Percentiles rank a stretch among this genome's conserved stretches.
Conservation (phyloP, 208 protist genomes). For the Trypanosoma conorhini region DNA sequence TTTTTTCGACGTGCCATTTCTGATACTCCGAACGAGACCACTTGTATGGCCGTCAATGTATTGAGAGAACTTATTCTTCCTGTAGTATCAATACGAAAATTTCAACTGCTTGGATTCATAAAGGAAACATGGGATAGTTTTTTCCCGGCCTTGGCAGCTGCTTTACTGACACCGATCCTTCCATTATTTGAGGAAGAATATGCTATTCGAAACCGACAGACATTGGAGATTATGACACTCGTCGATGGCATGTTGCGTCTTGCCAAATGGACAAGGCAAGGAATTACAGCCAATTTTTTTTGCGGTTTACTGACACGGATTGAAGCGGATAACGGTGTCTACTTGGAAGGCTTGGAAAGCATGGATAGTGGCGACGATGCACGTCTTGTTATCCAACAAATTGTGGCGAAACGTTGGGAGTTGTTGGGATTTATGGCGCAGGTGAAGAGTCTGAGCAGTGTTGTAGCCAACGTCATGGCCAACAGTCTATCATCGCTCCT, state of each 20-base stretch:
- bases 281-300: conserved; percentile 27
- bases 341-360: conserved; percentile 16
- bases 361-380: conserved; percentile 8
- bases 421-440: conserved; percentile 9
- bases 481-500: conserved; percentile 25
- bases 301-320: conserved; percentile 29
- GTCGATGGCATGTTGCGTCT: conserved; percentile 37
- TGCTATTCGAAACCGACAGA: conserved; percentile 7
- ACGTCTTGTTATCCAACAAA: conserved; percentile 14
- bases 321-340: conserved; percentile 31
- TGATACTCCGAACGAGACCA: conserved; percentile 1
- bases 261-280: conserved; percentile 39
- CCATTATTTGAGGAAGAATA: neutral
- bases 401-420: conserved; percentile 20
- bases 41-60: conserved; percentile 7
- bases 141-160: conserved; percentile 7
- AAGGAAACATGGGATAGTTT: conserved; percentile 14
- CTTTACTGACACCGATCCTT: neutral
- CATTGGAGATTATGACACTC: conserved; percentile 20
- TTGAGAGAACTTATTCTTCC: conserved; percentile 12
- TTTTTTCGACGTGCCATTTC: conserved; percentile 7
- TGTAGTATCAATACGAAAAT: conserved; percentile 2
- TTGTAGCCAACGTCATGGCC: neutral
- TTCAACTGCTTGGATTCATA: neutral
- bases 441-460: conserved; percentile 7